A percentile compares a stretch with the other conserved stretches of the same genome.
Conservation (phyloP, 1,284 basidiomycete genomes). For the Tranzscheliella williamsii region DNA sequence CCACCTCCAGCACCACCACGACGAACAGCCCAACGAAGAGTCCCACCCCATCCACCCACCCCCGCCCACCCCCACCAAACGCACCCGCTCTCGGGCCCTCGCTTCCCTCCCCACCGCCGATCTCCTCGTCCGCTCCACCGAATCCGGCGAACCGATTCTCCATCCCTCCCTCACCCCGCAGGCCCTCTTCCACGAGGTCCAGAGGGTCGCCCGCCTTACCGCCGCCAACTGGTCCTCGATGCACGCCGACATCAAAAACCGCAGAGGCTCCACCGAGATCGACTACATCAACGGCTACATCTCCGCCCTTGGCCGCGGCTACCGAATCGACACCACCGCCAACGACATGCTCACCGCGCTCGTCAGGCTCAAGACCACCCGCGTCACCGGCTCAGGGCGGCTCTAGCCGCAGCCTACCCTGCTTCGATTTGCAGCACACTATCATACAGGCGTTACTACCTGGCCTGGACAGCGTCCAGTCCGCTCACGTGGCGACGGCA, state of each 20-base stretch:
- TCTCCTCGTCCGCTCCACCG: slow-evolving; percentile 11
- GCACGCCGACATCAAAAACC: slow-evolving; percentile 45
- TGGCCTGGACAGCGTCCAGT: too few relatives aligned
- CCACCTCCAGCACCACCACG: slow-evolving; percentile 6
- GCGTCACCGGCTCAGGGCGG: slow-evolving; percentile 17
- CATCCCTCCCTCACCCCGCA: slow-evolving; percentile 39
- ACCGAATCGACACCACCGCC: slow-evolving; percentile 70
- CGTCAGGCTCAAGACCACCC: slow-evolving; percentile 65
- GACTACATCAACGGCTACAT: slow-evolving; percentile 87
- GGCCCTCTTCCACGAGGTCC: slow-evolving; percentile 45
- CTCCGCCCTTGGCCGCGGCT: slow-evolving; percentile 68
- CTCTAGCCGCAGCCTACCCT: too few relatives aligned
- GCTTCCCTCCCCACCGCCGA: slow-evolving; percentile 7
- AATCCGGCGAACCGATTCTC: slow-evolving; percentile 40
- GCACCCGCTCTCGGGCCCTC: neutral
- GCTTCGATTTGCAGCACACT: too few relatives aligned
- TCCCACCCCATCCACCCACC: neutral
- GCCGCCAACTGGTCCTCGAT: slow-evolving; percentile 53
- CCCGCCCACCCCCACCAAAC: neutral
- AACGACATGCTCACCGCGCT: slow-evolving; percentile 71
- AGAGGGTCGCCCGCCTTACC: slow-evolving; percentile 37
- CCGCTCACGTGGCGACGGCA: too few relatives aligned
- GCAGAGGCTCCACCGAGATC: slow-evolving; percentile 49
- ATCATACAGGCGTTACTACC: too few relatives aligned
- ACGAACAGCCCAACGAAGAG: neutral